Percentiles rank a stretch among this genome's conserved stretches.
Conservation (phyloP, 495 filamentous ascomycete species). For the Hypoxylon fragiforme region DNA sequence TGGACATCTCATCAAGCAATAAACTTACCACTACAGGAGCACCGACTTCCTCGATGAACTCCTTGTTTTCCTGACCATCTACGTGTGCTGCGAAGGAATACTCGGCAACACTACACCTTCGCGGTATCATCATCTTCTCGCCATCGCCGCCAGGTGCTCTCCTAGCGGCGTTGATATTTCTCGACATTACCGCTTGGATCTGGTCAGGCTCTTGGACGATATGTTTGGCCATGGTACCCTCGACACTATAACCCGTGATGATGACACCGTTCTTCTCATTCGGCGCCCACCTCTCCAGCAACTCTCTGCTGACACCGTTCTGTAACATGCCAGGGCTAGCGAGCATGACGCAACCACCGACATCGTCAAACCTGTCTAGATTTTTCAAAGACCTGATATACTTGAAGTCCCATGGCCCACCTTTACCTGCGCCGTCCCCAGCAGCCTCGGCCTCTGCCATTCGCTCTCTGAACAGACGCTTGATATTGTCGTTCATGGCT, state of each 20-base stretch:
- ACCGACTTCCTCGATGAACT: constrained; percentile 90
- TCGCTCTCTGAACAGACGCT: constrained; percentile 79
- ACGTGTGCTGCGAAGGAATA: constrained; percentile 95
- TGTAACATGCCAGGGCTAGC: constrained; percentile 97
- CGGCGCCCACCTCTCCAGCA: constrained; percentile 94
- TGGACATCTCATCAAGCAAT: neutral
- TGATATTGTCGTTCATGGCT: constrained; percentile 99
- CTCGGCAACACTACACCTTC: constrained; percentile 89
- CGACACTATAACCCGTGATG: constrained; percentile 96
- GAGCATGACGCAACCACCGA: constrained; percentile 95
- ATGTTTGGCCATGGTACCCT: constrained; percentile 97
- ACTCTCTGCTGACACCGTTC: constrained; percentile 87
- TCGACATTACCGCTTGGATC: constrained; percentile 90
- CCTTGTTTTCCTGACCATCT: constrained; percentile 90
- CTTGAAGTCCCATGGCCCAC: constrained; percentile 94
- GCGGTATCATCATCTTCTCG: constrained; percentile 87
- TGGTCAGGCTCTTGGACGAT: constrained; percentile 90
- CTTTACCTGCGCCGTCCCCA: constrained; percentile 68
- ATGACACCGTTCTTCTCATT: constrained; percentile 94
- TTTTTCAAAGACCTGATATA: constrained; percentile 88
- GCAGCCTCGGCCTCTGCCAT: constrained; percentile 84
- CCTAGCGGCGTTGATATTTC: constrained; percentile 56
- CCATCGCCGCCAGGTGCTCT: constrained; percentile 61
- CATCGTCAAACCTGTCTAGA: constrained; percentile 93
- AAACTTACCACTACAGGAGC: constrained; percentile 85